Conservation (phyloP, 2,329 filamentous ascomycete genomes). For the Zelopaecilomyces penicillatus region DNA sequence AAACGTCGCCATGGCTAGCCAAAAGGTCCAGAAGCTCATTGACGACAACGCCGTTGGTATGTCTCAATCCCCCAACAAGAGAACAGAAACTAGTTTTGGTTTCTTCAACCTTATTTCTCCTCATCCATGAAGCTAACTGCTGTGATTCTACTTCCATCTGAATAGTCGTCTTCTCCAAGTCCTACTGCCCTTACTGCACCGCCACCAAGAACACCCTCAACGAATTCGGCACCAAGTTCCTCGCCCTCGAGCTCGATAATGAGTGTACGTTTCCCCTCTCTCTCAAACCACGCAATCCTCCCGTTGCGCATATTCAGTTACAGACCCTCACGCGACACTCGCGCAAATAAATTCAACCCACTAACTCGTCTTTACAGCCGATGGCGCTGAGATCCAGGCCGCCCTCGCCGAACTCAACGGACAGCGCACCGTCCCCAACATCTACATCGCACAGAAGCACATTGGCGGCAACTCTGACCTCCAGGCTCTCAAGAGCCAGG, state of each 20-base stretch:
- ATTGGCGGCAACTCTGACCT: slow-evolving; percentile 95
- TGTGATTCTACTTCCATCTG: no score
- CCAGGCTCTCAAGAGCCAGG: slow-evolving; percentile 43
- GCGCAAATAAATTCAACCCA: neutral
- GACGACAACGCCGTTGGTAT: slow-evolving; percentile 78
- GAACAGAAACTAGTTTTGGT: no score
- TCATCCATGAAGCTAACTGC: neutral
- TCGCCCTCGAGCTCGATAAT: slow-evolving; percentile 75
- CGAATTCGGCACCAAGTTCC: slow-evolving; percentile 62
- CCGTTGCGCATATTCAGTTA: neutral
- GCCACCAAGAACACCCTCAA: slow-evolving; percentile 68
- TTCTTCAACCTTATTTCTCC: neutral
- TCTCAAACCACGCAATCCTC: neutral
- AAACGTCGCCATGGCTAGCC: slow-evolving; percentile 74
- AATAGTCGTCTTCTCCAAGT: slow-evolving; percentile 74
- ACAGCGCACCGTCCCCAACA: slow-evolving; percentile 90
- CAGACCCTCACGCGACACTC: neutral
- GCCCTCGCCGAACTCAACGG: slow-evolving; percentile 71
- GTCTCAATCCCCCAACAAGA: slow-evolving; percentile 18
- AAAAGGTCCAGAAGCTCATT: slow-evolving; percentile 79
- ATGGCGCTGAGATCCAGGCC: slow-evolving; percentile 74
- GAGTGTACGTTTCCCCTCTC: slow-evolving; percentile 50
- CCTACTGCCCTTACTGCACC: slow-evolving; percentile 89
- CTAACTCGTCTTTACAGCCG: slow-evolving; percentile 43
- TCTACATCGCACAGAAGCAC: slow-evolving; percentile 85